phyloP scores from a whole-genome alignment of 75 land plant genomes.

The Cupressus sempervirens region DNA sequence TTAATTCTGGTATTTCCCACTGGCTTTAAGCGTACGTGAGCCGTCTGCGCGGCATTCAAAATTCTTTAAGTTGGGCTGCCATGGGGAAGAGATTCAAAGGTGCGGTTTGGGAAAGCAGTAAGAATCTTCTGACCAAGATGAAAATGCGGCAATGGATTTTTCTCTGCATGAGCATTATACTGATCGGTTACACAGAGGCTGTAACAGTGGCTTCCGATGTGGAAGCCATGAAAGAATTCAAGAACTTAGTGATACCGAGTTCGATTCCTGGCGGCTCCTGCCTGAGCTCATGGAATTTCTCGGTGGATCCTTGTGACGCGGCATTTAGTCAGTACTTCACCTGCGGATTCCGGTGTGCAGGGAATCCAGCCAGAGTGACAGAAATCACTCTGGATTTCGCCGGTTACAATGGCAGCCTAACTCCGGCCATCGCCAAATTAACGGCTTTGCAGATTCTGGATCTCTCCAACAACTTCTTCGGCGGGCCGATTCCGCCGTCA shows the following conservation, averaged over 20 bases:
- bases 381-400: conserved; percentile 59
- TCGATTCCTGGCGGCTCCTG: conserved; percentile 53
- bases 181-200: background rate
- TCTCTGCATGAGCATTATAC: background rate
- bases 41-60: background rate
- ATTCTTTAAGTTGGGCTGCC: too few relatives aligned
- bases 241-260: conserved; percentile 32
- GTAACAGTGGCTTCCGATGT: conserved; percentile 30
- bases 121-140: background rate
- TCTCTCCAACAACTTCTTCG: conserved; percentile 47
- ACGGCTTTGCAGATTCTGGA: conserved; percentile 39
- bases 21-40: background rate
- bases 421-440: conserved; percentile 31
- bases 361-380: conserved; percentile 32
- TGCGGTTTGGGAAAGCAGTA: background rate
- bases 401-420: conserved; percentile 59
- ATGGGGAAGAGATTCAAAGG: background rate
- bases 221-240: conserved; percentile 46
- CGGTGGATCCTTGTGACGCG: conserved; percentile 65
- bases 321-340: conserved; percentile 45
- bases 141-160: background rate
- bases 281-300: conserved; percentile 68
- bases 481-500: conserved; percentile 43
- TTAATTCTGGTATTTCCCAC: too few relatives aligned
- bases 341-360: conserved; percentile 69